These are phyloP conservation scores for Zangia roseola DNA, from an alignment of 768 basidiomycete species.

Conservation along the genomic window DNA sequence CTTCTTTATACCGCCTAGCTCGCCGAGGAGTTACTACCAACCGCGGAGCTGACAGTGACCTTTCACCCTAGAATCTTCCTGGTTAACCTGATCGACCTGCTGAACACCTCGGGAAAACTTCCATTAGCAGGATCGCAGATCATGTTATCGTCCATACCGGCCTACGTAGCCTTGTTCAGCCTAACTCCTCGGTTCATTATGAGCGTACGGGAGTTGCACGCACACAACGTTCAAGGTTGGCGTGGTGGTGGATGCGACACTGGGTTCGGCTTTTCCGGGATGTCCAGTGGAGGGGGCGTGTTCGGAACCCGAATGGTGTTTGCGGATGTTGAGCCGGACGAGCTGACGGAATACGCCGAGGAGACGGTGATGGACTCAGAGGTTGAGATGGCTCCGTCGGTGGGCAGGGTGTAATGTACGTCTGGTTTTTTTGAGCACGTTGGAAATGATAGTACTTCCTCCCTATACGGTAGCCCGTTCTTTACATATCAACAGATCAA, in stretches of 20 bases:
- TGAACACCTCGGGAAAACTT: not conserved
- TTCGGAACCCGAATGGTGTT: not conserved
- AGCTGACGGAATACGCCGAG: no score
- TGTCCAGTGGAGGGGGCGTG: not conserved
- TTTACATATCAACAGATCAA: no score
- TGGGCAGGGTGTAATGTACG: no score
- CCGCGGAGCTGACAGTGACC: no score
- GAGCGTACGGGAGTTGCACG: not conserved
- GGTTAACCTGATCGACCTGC: not conserved
- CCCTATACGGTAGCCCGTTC: no score
- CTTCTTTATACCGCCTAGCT: no score
- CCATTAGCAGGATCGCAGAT: not conserved
- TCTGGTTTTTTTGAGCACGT: no score
- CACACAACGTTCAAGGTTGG: not conserved
- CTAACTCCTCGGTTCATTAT: constrained; percentile 1
- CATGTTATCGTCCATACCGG: not conserved
- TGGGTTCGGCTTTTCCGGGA: not conserved
- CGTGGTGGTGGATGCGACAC: not conserved
- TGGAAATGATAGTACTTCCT: no score
- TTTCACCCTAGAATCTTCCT: not conserved
- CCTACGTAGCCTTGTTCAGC: not conserved
- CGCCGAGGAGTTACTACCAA: no score
- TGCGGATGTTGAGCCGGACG: not conserved
- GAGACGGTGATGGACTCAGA: no score
- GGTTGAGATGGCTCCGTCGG: no score